Conservation (phyloP, 148 eudicot genomes). For the Rhododendron simsii region DNA sequence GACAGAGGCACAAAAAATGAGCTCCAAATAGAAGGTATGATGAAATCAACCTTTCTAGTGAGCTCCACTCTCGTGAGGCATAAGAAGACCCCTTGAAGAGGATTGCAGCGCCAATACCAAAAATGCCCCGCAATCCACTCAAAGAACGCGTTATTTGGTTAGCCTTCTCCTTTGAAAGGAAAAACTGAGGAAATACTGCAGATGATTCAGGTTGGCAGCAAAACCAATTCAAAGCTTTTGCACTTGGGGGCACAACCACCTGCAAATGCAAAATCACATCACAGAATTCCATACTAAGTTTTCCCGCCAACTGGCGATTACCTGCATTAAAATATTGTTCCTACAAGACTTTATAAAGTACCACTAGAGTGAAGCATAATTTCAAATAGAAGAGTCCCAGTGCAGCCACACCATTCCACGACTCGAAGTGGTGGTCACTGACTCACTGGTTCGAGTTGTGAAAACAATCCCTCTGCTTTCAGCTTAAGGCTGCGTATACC, state of each 20-base stretch:
- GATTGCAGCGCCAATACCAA: constrained; percentile 80
- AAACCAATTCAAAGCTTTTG: constrained; percentile 72
- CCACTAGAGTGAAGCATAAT: neutral
- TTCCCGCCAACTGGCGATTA: neutral
- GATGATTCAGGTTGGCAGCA: constrained; percentile 66
- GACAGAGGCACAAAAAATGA: neutral
- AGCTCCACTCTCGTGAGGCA: constrained; percentile 27
- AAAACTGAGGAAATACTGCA: constrained; percentile 72
- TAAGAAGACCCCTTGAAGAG: constrained; percentile 32
- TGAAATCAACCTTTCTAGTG: constrained; percentile 49
- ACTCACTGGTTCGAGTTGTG: too few species aligned
- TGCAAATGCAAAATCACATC: constrained; percentile 18
- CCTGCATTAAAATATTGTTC: neutral
- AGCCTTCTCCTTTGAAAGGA: constrained; percentile 51
- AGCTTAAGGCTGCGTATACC: too few species aligned
- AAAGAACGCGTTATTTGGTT: constrained; percentile 26
- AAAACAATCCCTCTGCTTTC: too few species aligned
- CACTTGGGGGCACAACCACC: constrained; percentile 83
- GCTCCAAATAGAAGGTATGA: neutral
- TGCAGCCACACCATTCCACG: neutral
- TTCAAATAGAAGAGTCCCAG: neutral
- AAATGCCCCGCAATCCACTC: constrained; percentile 48
- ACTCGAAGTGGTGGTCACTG: too few species aligned
- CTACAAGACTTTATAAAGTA: neutral
- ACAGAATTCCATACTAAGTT: neutral